Conservation (phyloP, 495 filamentous ascomycete species). For the Aspergillus nidulans region DNA sequence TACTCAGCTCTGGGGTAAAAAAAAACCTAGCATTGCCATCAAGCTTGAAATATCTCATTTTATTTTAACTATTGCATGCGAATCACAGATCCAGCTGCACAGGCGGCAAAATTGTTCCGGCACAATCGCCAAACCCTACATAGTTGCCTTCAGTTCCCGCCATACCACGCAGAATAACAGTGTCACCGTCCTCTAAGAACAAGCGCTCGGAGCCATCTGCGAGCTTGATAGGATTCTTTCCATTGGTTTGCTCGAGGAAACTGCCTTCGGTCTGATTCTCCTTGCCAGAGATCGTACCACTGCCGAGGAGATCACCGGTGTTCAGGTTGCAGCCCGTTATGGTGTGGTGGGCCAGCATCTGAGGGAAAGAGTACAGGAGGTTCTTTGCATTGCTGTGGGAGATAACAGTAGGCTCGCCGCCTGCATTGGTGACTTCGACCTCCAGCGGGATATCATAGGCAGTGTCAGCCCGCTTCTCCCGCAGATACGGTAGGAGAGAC, state of each 20-base stretch:
- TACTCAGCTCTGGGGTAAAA: too few species aligned
- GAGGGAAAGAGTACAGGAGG: conserved; percentile 86
- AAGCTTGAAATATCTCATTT: too few species aligned
- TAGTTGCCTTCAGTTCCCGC: conserved; percentile 56
- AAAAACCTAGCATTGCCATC: too few species aligned
- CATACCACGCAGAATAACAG: conserved; percentile 63
- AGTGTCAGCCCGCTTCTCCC: conserved; percentile 56
- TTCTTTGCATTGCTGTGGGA: conserved; percentile 60
- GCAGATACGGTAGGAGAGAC: conserved; percentile 63
- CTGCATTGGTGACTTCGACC: conserved; percentile 65
- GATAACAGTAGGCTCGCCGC: conserved; percentile 62
- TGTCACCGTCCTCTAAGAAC: conserved; percentile 85
- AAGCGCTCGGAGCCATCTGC: conserved; percentile 64
- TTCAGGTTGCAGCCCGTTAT: conserved; percentile 79
- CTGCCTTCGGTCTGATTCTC: conserved; percentile 60
- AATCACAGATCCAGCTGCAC: conserved; percentile 21
- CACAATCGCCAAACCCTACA: conserved; percentile 73
- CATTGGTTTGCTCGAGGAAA: conserved; percentile 73
- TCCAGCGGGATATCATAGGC: conserved; percentile 73
- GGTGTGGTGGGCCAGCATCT: conserved; percentile 92
- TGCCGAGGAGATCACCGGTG: conserved; percentile 80
- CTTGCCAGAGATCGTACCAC: conserved; percentile 82
- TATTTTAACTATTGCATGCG: neutral
- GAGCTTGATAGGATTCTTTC: conserved; percentile 62
- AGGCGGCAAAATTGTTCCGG: conserved; percentile 52